These are phyloP conservation scores for Tulasnella sp. DNA, from an alignment of 768 basidiomycete genomes.

Conservation along the genomic window DNA sequence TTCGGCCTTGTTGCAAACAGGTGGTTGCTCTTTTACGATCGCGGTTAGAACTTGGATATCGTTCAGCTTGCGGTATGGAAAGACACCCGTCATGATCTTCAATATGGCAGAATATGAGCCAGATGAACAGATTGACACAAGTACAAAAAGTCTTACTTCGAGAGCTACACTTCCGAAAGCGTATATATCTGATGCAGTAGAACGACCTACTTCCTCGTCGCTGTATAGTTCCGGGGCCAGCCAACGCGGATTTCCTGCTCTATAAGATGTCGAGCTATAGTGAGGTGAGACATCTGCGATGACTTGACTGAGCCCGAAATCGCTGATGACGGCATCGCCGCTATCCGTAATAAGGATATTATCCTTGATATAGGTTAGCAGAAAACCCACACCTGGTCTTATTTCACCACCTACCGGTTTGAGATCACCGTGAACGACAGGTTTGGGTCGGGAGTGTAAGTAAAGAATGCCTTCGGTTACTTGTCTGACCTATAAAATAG, in stretches of 20 bases:
- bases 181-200: conserved; percentile 4
- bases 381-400: neutral
- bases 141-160: neutral
- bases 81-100: too few relatives aligned
- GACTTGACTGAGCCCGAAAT: neutral
- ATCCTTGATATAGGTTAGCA: neutral
- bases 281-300: neutral
- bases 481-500: neutral
- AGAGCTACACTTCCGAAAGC: neutral
- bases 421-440: conserved; percentile 3
- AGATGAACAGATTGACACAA: neutral
- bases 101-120: conserved; percentile 10
- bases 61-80: too few relatives aligned
- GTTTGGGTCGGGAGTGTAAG: neutral
- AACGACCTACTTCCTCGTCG: neutral
- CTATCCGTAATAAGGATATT: neutral
- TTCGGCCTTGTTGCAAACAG: too few relatives aligned
- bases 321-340: neutral
- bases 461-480: neutral
- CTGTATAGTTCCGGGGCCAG: conserved; percentile 1
- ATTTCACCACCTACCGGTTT: neutral
- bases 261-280: neutral
- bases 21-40: too few relatives aligned
- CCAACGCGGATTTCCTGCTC: too few relatives aligned
- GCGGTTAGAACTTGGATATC: too few relatives aligned